These are phyloP conservation scores for Aspergillus tubingensis DNA, from an alignment of 2,329 filamentous ascomycete genomes.

Conservation along the genomic window DNA sequence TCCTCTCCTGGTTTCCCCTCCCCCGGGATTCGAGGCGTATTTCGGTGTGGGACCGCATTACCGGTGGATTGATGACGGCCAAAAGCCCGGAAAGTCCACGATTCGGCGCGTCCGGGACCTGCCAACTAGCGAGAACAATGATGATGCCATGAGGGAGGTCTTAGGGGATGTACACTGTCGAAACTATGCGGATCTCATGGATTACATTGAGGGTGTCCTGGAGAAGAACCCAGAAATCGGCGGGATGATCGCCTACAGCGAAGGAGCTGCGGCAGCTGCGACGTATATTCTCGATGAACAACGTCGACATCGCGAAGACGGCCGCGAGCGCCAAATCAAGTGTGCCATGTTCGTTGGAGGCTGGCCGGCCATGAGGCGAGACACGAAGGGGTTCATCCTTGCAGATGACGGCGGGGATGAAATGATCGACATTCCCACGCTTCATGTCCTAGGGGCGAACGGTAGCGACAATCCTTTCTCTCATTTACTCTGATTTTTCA, in stretches of 20 bases:
- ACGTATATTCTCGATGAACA: constrained; percentile 27
- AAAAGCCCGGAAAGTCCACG: no score
- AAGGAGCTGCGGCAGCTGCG: constrained; percentile 28
- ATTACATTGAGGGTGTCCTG: constrained; percentile 10
- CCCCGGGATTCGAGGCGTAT: no score
- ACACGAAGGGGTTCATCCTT: background rate
- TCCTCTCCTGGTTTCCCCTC: no score
- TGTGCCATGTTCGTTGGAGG: constrained; percentile 27
- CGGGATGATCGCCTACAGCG: constrained; percentile 30
- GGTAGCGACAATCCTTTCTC: background rate
- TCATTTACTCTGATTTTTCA: no score
- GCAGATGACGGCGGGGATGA: background rate
- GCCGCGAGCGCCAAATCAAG: constrained; percentile 22
- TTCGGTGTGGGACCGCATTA: no score
- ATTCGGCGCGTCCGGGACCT: no score
- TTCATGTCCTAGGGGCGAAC: background rate
- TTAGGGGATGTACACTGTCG: no score
- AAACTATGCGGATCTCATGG: no score
- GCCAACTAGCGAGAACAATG: no score
- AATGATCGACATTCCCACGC: background rate
- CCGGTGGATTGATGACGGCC: no score
- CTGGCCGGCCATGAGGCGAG: constrained; percentile 20
- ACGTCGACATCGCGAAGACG: constrained; percentile 14
- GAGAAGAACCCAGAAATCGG: constrained; percentile 25
- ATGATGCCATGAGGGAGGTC: no score